phyloP scores from a whole-genome alignment of 768 basidiomycete genomes.

The Phaeotremella skinneri region DNA sequence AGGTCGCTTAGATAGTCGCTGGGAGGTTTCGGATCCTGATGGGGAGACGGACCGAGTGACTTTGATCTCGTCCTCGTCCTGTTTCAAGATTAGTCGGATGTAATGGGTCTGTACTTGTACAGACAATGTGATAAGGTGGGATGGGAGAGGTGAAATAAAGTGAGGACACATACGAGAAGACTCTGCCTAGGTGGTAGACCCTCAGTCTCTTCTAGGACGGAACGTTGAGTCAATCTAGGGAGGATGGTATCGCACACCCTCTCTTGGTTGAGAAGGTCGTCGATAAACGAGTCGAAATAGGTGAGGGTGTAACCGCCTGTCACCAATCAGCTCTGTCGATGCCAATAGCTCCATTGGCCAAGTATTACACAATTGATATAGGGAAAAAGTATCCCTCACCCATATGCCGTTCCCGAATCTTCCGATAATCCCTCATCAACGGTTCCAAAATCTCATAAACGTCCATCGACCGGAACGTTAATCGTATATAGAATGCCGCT shows the following conservation, averaged over 20 bases:
- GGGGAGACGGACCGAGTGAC: constrained; percentile 7
- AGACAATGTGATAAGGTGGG: not conserved
- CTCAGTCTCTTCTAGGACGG: constrained; percentile 84
- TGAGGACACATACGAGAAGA: constrained; percentile 60
- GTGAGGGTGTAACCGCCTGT: constrained; percentile 80
- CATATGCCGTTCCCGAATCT: constrained; percentile 75
- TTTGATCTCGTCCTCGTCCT: constrained; percentile 29
- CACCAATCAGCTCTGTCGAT: not conserved
- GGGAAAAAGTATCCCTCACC: constrained; percentile 57
- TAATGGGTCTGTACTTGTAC: not conserved
- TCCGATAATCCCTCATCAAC: constrained; percentile 86
- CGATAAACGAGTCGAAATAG: constrained; percentile 88
- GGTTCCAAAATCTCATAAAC: constrained; percentile 93
- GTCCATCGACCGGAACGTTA: constrained; percentile 87
- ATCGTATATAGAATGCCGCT: constrained; percentile 87
- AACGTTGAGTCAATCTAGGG: constrained; percentile 80
- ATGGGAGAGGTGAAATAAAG: not conserved
- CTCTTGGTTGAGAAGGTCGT: constrained; percentile 78
- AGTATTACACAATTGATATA: not conserved
- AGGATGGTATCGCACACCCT: constrained; percentile 95
- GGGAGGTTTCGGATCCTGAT: not conserved
- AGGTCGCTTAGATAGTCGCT: constrained; percentile 10
- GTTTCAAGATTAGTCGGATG: not conserved
- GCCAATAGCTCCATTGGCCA: no score
- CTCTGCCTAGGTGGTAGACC: constrained; percentile 83